A percentile compares a stretch with the other conserved stretches of the same genome.
Evolutionary conservation across 1,139 yeast species (phyloP).

Genomic region (Kluyveromyces marxianus): DNA sequence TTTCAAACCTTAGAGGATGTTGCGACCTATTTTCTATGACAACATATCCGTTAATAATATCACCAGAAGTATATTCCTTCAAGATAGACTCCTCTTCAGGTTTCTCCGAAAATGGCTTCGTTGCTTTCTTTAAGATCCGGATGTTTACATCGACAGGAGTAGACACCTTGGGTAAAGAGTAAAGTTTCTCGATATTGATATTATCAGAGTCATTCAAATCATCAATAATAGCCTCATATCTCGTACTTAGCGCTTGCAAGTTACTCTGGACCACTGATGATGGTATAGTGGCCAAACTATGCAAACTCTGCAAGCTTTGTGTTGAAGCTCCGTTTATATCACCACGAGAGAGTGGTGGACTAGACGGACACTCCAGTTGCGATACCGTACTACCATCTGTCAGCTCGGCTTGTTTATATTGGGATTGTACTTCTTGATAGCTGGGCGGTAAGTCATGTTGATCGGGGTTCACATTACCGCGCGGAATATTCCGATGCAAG

Average conservation of each 20-base stretch:
- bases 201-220: slow-evolving; percentile 25
- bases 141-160: slow-evolving; percentile 32
- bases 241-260: slow-evolving; percentile 4
- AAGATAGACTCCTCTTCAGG: slow-evolving; percentile 32
- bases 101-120: slow-evolving; percentile 23
- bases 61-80: slow-evolving; percentile 49
- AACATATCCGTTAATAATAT: slow-evolving; percentile 47
- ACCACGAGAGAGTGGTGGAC: not conserved
- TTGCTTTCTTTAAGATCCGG: slow-evolving; percentile 33
- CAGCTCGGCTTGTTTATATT: not conserved
- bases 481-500: slow-evolving; percentile 30
- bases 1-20: slow-evolving; percentile 42
- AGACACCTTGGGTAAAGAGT: slow-evolving; percentile 27
- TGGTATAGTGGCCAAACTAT: not conserved
- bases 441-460: slow-evolving; percentile 28
- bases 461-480: slow-evolving; percentile 29
- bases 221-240: slow-evolving; percentile 8
- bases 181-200: slow-evolving; percentile 32
- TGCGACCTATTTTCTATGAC: slow-evolving; percentile 38
- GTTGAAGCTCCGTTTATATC: not conserved
- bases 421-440: slow-evolving; percentile 22
- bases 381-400: not conserved
- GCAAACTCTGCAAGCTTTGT: slow-evolving; percentile 4
- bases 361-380: not conserved
- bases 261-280: not conserved